phyloP scores from a whole-genome alignment of 768 basidiomycete genomes.

The Pleurotus tuoliensis region DNA sequence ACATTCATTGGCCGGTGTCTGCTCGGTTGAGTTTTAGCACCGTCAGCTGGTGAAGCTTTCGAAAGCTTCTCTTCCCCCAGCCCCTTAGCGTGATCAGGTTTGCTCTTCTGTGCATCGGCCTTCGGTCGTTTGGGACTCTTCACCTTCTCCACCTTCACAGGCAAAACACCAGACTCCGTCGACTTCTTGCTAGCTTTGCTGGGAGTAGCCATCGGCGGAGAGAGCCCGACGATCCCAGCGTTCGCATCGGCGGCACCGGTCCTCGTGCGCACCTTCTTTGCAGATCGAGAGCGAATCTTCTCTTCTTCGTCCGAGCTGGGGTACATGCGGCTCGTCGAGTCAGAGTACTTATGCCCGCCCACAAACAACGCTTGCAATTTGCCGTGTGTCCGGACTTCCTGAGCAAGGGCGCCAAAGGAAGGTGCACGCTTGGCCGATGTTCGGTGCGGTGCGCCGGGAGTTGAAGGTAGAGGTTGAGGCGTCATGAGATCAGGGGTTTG shows the following conservation, averaged over 20 bases:
- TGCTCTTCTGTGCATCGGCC: neutral
- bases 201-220: constrained; percentile 15
- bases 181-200: constrained; percentile 9
- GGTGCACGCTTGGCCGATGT: constrained; percentile 50
- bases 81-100: neutral
- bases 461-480: constrained; percentile 9
- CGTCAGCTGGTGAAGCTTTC: neutral
- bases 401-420: constrained; percentile 45
- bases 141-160: neutral
- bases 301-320: constrained; percentile 78
- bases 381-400: constrained; percentile 11
- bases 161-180: constrained; percentile 14
- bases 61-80: neutral
- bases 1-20: constrained; percentile 42
- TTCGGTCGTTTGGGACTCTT: neutral
- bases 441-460: constrained; percentile 11
- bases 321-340: constrained; percentile 27
- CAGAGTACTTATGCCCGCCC: constrained; percentile 27
- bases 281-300: constrained; percentile 51
- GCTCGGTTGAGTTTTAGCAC: neutral
- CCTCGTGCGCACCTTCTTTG: constrained; percentile 55
- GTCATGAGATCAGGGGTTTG: constrained; percentile 3
- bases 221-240: constrained; percentile 15
- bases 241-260: constrained; percentile 14
- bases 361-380: constrained; percentile 10